phyloP scores from a whole-genome alignment of 176 grass and related monocot genomes.

The Melocanna baccifera region DNA sequence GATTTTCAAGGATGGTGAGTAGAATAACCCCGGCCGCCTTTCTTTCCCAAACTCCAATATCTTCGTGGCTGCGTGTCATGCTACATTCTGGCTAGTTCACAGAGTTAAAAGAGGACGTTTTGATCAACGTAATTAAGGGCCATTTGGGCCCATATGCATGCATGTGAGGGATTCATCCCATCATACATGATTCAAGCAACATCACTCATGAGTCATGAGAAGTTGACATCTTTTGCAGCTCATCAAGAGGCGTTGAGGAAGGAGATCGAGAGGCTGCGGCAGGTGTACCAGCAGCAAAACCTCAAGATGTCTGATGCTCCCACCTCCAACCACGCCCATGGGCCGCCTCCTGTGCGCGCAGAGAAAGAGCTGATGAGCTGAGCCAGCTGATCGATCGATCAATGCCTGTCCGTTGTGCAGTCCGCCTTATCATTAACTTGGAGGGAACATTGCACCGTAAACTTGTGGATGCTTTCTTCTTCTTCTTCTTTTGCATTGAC shows the following conservation, averaged over 20 bases:
- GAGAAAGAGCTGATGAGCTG: constrained; percentile 55
- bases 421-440: constrained; percentile 36
- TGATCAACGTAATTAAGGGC: background rate
- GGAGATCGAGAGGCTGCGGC: constrained; percentile 83
- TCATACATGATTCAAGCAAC: background rate
- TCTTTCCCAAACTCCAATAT: background rate
- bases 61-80: background rate
- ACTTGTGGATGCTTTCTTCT: constrained; percentile 36
- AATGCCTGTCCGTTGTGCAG: constrained; percentile 9
- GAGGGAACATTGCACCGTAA: constrained; percentile 34
- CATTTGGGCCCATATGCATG: background rate
- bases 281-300: constrained; percentile 89
- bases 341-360: constrained; percentile 27
- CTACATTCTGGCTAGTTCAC: background rate
- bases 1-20: constrained; percentile 89
- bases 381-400: constrained; percentile 6
- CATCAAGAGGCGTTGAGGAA: constrained; percentile 89
- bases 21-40: background rate
- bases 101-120: background rate
- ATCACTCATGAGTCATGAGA: background rate
- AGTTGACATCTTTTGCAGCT: constrained; percentile 40
- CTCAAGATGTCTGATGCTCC: constrained; percentile 42
- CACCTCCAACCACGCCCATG: constrained; percentile 20
- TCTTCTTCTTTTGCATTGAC: background rate
- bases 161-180: background rate